Base-by-base conservation (phyloP, 1,284 basidiomycete species). In the Microbotryum intermedium region DNA sequence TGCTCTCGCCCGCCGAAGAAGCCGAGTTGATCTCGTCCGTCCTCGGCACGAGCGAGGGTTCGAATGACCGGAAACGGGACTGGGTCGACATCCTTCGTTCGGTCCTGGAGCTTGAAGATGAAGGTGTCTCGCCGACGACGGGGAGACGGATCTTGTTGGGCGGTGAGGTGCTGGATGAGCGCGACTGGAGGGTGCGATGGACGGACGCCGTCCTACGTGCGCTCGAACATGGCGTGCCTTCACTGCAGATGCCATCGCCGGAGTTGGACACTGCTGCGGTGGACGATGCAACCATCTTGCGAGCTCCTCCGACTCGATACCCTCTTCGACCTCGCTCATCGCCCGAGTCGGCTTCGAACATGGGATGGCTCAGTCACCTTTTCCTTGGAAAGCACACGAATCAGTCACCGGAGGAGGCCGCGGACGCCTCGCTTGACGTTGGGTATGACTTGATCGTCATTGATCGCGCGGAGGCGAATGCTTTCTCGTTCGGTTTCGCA, bases 401-500 rank as follows among this genome's bases (percentile, higher is more conserved):
- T 5, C 42, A 16, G 6, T 30, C 45, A 13, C 21, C 44, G 16
- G 48, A 20, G n/a, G 42, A 60, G 26, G 34, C 39, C 8, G 8
- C 43, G 26, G 6, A 16, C 6, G 47, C 18, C 44, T 6, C 46
- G 10, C 53, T 67, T 28, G 43, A 34, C 18, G 57, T 58, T n/a
- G 61, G 60, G 20, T 70, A 72, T 49, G 63, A 68, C 23, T 59
- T 72, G 18, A 58, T 72, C 29, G 68, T 72, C 13, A 58, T 72
- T 28, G 71, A 72, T 20, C 52, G 64, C 25, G 55, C 60, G 11
- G 70, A 71, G 46, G 53, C 57, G 6, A 72, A 72, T 39, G 70
- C 71, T 2, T 72, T 72, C 57, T 59, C 60, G 18, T 72, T 72
- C 47, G 71, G 71, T 0, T 71, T 71, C 29, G 59, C 57, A 2